phyloP scores from a whole-genome alignment of 2,329 filamentous ascomycete genomes.

The Fusarium tuaranense region DNA sequence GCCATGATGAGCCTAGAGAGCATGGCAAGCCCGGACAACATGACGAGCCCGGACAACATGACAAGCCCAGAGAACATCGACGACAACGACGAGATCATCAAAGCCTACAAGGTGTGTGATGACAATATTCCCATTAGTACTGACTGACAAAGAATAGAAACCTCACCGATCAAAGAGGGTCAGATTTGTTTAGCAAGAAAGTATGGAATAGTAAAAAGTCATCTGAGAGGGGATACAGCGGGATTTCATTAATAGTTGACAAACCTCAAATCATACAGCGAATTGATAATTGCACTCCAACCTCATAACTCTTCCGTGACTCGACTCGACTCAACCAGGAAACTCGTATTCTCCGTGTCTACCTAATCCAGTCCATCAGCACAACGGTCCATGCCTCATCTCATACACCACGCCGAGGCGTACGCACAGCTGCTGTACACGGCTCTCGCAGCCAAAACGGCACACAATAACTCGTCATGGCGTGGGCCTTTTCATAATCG shows the following conservation, averaged over 20 bases:
- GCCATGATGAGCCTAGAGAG: constrained; percentile 3
- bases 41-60: background rate
- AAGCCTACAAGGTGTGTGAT: background rate
- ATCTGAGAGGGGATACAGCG: constrained; percentile 5
- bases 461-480: constrained; percentile 28
- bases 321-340: constrained; percentile 29
- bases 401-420: constrained; percentile 38
- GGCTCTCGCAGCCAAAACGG: constrained; percentile 36
- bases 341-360: constrained; percentile 44
- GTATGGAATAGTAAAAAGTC: background rate
- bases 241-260: constrained; percentile 16
- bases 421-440: constrained; percentile 43
- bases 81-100: constrained; percentile 9
- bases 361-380: constrained; percentile 47
- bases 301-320: constrained; percentile 11
- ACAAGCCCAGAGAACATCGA: constrained; percentile 3
- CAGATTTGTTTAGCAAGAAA: background rate
- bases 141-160: background rate
- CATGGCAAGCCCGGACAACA: background rate
- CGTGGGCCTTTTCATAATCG: constrained; percentile 22
- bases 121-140: background rate
- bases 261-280: constrained; percentile 10
- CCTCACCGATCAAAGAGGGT: background rate
- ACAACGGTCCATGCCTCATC: constrained; percentile 39
- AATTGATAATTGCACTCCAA: constrained; percentile 11